A percentile compares a stretch with the other conserved stretches of the same genome.
Conservation (phyloP, 208 protist species). For the Trypanosoma avium region DNA sequence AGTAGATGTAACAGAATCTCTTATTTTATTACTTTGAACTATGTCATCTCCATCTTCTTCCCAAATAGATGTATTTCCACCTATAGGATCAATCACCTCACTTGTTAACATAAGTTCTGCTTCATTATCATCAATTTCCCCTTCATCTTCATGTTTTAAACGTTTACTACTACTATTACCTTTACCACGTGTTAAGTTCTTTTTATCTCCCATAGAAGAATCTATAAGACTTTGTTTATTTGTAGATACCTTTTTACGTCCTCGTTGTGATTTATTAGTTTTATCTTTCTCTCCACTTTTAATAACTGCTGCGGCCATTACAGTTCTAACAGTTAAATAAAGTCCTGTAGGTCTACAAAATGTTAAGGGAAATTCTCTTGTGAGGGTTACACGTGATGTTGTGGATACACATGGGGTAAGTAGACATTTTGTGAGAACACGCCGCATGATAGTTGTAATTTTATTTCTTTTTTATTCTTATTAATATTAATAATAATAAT, state of each 20-base stretch:
- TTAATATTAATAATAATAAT: constrained; percentile 5
- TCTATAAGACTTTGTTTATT: not conserved
- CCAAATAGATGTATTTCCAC: not conserved
- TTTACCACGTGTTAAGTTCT: constrained; percentile 2
- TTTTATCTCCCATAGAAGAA: constrained; percentile 1
- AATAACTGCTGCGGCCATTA: no score
- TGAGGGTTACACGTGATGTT: not conserved
- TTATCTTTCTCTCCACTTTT: not conserved
- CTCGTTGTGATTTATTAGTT: not conserved
- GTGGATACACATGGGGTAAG: not conserved
- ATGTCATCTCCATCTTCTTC: constrained; percentile 14
- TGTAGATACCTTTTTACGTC: not conserved
- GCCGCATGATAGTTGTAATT: not conserved
- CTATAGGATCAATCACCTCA: not conserved
- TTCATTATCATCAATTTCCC: constrained; percentile 8
- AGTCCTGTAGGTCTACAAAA: not conserved
- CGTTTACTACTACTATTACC: not conserved
- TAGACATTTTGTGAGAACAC: not conserved
- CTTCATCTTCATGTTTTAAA: not conserved
- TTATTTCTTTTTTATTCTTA: not conserved
- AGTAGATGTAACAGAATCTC: no score
- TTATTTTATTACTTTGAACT: not conserved
- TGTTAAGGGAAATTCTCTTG: not conserved
- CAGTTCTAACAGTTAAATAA: not conserved
- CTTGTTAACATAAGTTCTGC: not conserved